phyloP scores from a whole-genome alignment of 805 yeast genomes.

The Naumovozyma dairenensis region DNA sequence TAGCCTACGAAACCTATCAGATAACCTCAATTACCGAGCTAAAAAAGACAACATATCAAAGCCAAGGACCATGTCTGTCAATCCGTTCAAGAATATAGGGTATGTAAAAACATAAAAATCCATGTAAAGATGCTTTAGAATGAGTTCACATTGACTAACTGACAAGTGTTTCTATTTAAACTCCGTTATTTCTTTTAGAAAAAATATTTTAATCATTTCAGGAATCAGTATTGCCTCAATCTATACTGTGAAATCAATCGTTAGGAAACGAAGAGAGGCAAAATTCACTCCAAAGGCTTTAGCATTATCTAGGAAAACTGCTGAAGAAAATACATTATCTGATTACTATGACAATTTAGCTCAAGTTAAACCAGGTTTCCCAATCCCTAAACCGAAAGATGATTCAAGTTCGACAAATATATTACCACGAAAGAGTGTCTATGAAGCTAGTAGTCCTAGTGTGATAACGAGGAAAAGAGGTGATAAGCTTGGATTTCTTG shows the following conservation, averaged over 20 bases:
- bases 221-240: conserved; percentile 23
- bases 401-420: conserved; percentile 18
- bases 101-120: conserved; percentile 14
- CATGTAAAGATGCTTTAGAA: not conserved
- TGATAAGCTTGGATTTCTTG: conserved; percentile 33
- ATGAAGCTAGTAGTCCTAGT: conserved; percentile 58
- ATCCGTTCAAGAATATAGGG: conserved; percentile 24
- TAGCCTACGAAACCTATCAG: too few species aligned
- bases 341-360: conserved; percentile 31
- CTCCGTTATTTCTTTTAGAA: conserved; percentile 7
- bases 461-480: conserved; percentile 49
- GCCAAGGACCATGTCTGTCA: conserved; percentile 4
- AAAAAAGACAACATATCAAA: too few species aligned
- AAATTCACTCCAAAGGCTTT: conserved; percentile 28
- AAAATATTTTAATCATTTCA: conserved; percentile 19
- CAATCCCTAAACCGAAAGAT: conserved; percentile 28
- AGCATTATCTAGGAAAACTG: conserved; percentile 6
- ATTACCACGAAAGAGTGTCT: conserved; percentile 46
- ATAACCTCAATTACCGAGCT: too few species aligned
- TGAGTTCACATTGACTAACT: not conserved
- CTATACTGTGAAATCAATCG: conserved; percentile 20
- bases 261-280: conserved; percentile 30
- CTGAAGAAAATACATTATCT: conserved; percentile 2
- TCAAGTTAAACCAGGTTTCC: conserved; percentile 46
- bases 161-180: not conserved